Evolutionary conservation across 805 yeast species (phyloP).

Genomic region (Isabelozyma heimii): DNA sequence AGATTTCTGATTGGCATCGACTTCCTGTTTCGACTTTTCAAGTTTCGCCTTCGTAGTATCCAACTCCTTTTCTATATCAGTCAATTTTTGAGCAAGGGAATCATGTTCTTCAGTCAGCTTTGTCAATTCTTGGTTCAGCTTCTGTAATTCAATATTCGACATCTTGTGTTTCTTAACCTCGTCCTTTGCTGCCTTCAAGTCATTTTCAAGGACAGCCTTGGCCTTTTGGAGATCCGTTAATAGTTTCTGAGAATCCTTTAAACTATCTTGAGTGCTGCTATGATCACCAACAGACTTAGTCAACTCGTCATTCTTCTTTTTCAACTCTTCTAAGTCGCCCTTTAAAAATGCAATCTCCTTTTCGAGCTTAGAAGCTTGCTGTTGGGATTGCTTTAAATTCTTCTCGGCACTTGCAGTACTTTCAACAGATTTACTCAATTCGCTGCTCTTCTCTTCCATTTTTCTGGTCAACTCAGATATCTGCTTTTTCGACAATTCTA

Average conservation of each 20-base stretch:
- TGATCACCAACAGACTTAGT: neutral
- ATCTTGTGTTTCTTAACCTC: neutral
- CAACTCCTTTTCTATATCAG: neutral
- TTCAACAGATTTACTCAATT: neutral
- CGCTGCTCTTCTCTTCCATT: neutral
- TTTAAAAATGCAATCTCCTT: neutral
- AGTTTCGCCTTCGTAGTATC: neutral
- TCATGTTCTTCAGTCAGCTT: neutral
- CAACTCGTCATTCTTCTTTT: neutral
- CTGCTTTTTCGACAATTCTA: neutral
- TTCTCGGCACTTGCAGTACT: neutral
- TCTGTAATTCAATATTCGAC: neutral
- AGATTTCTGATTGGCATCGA: neutral
- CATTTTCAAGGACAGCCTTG: neutral
- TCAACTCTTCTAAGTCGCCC: neutral
- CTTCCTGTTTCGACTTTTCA: conserved; percentile 1
- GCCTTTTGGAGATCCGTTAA: neutral
- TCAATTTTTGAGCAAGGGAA: neutral
- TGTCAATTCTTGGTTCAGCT: neutral
- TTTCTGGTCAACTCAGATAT: neutral
- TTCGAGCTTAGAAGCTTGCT: neutral
- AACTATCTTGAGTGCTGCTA: neutral
- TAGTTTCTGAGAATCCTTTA: neutral
- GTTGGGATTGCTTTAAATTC: neutral
- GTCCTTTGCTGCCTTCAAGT: neutral